Conservation (phyloP, 1,139 yeast genomes). For the Candida frijolesensis region DNA sequence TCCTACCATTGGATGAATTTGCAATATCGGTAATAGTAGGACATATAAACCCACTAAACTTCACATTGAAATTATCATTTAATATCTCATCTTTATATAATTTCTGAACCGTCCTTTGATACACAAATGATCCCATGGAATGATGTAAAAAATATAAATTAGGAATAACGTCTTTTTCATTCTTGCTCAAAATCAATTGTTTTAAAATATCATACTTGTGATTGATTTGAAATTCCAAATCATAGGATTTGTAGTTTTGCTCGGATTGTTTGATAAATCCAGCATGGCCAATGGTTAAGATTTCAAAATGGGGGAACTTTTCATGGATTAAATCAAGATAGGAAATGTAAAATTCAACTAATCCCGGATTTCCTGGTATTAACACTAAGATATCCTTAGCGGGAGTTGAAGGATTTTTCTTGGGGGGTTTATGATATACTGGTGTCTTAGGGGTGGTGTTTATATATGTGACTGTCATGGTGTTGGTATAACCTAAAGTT, state of each 20-base stretch:
- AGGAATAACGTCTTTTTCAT: constrained; percentile 20
- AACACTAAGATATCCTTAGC: constrained; percentile 40
- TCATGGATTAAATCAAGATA: constrained; percentile 49
- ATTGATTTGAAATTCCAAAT: constrained; percentile 52
- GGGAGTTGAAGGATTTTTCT: not conserved
- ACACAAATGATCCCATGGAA: constrained; percentile 62
- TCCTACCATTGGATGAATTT: constrained; percentile 50
- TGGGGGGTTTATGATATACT: constrained; percentile 25
- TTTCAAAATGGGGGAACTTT: constrained; percentile 46
- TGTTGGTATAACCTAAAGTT: not conserved
- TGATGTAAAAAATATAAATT: constrained; percentile 56
- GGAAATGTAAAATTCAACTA: constrained; percentile 57
- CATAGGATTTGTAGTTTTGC: constrained; percentile 23
- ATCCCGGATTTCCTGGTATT: constrained; percentile 72
- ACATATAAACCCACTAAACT: constrained; percentile 59
- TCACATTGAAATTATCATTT: constrained; percentile 22
- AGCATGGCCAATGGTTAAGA: constrained; percentile 57
- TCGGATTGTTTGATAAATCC: constrained; percentile 42
- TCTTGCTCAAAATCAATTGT: constrained; percentile 24
- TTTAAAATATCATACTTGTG: constrained; percentile 49
- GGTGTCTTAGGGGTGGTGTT: constrained; percentile 28
- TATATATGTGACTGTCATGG: constrained; percentile 12
- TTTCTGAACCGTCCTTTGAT: constrained; percentile 47
- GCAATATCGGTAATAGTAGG: constrained; percentile 66
- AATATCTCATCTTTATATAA: constrained; percentile 25